Conservation (phyloP, 805 yeast species). For the Saccharomycodes ludwigii region DNA sequence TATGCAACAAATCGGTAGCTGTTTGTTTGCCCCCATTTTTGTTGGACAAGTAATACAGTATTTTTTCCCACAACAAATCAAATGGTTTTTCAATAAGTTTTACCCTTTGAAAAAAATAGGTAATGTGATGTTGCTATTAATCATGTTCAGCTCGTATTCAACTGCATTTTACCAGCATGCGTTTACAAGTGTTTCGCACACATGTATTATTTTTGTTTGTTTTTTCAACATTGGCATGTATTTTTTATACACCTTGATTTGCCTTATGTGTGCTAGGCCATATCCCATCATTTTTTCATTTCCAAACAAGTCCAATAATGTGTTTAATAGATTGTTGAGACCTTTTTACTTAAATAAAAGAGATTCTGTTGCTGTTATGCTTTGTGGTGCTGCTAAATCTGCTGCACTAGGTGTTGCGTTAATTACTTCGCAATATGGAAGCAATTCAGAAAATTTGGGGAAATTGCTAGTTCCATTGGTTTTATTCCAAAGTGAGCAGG, state of each 20-base stretch:
- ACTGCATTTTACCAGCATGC: constrained; percentile 81
- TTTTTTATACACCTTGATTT: constrained; percentile 57
- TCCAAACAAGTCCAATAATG: constrained; percentile 34
- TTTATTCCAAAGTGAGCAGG: constrained; percentile 79
- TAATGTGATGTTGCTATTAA: constrained; percentile 61
- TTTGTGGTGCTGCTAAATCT: constrained; percentile 89
- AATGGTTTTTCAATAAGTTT: constrained; percentile 46
- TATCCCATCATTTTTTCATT: constrained; percentile 33
- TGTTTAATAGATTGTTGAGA: constrained; percentile 33
- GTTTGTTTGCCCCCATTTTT: constrained; percentile 73
- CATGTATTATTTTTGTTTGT: constrained; percentile 61
- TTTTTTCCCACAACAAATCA: constrained; percentile 49
- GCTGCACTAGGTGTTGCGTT: constrained; percentile 86
- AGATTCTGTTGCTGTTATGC: constrained; percentile 70
- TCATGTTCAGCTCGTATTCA: constrained; percentile 71
- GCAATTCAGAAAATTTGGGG: constrained; percentile 48
- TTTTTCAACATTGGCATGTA: constrained; percentile 78
- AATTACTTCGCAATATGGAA: constrained; percentile 69
- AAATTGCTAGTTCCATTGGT: constrained; percentile 70
- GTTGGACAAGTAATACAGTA: constrained; percentile 83
- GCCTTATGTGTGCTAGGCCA: constrained; percentile 52
- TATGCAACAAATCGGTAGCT: constrained; percentile 77
- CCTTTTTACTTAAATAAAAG: constrained; percentile 52
- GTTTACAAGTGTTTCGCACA: constrained; percentile 55
- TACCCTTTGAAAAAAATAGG: constrained; percentile 64